These are phyloP conservation scores for Hylodesmum podocarpum DNA, from an alignment of 306 rosid genomes.

Conservation along the genomic window DNA sequence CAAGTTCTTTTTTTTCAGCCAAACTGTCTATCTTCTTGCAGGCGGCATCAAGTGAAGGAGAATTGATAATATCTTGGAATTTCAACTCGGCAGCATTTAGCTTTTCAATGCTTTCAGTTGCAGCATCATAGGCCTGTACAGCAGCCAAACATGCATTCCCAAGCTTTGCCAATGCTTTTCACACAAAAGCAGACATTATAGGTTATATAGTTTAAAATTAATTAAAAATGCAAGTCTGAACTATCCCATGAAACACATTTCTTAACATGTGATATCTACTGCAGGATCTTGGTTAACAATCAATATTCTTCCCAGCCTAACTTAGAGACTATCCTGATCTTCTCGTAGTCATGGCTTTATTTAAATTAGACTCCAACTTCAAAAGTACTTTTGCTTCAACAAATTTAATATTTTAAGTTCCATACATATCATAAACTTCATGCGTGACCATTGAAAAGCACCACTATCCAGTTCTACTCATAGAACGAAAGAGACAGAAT, in stretches of 20 bases:
- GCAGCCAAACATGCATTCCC: constrained; percentile 83
- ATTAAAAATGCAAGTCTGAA: background rate
- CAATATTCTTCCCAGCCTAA: background rate
- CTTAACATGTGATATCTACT: background rate
- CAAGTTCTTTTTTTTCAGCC: constrained; percentile 87
- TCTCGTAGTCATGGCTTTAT: background rate
- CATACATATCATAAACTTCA: background rate
- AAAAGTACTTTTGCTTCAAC: background rate
- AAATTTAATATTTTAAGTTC: constrained; percentile 4
- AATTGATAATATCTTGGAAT: constrained; percentile 84
- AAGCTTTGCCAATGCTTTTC: constrained; percentile 63
- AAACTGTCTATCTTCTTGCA: constrained; percentile 90
- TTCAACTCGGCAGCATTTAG: constrained; percentile 84
- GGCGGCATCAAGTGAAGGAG: constrained; percentile 86
- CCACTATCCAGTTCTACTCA: background rate
- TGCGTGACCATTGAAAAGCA: background rate
- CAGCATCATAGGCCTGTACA: constrained; percentile 79
- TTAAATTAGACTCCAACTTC: background rate
- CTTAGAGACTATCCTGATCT: background rate
- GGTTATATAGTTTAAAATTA: background rate
- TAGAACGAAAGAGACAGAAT: background rate
- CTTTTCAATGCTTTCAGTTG: constrained; percentile 79
- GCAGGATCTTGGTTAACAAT: constrained; percentile 11
- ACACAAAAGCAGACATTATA: constrained; percentile 11
- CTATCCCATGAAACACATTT: background rate